Percentiles rank a stretch among this genome's conserved stretches.
Evolutionary conservation across 202 grass and related monocot species (phyloP).

Genomic region (Panicum hallii): DNA sequence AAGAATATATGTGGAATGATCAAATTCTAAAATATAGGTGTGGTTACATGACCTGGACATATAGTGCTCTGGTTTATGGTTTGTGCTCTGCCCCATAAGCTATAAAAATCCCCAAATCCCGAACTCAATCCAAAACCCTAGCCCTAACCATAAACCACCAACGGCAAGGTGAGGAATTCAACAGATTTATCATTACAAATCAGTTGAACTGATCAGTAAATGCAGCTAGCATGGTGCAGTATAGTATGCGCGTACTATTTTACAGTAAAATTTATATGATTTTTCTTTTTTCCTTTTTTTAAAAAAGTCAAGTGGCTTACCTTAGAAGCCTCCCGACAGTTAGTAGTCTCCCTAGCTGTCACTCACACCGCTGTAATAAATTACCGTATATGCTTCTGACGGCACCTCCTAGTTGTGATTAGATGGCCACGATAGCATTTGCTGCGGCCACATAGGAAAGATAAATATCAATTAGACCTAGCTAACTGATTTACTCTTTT

Average conservation of each 20-base stretch:
- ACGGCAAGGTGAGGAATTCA: too few species aligned
- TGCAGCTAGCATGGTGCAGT: too few species aligned
- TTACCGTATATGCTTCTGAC: background rate
- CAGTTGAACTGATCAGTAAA: background rate
- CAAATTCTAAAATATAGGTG: background rate
- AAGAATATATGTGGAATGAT: background rate
- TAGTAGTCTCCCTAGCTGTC: background rate
- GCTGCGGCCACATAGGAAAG: background rate
- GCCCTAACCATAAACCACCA: too few species aligned
- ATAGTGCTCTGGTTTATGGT: too few species aligned
- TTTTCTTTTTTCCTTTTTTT: too few species aligned
- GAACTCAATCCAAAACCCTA: too few species aligned
- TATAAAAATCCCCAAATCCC: too few species aligned
- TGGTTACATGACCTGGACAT: too few species aligned
- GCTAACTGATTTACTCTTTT: background rate
- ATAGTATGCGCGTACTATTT: background rate
- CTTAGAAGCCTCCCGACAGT: background rate
- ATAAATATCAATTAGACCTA: background rate
- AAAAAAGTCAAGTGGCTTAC: background rate
- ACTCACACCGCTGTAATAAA: background rate
- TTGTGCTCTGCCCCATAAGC: too few species aligned
- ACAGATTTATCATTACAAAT: too few species aligned
- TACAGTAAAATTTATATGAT: background rate
- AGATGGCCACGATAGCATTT: background rate
- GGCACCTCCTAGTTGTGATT: conserved; percentile 18